Percentiles rank a stretch among this genome's conserved stretches.
These are phyloP conservation scores for Aegilops sharonensis DNA, from an alignment of 176 grass and related monocot species.

Conservation along the genomic window DNA sequence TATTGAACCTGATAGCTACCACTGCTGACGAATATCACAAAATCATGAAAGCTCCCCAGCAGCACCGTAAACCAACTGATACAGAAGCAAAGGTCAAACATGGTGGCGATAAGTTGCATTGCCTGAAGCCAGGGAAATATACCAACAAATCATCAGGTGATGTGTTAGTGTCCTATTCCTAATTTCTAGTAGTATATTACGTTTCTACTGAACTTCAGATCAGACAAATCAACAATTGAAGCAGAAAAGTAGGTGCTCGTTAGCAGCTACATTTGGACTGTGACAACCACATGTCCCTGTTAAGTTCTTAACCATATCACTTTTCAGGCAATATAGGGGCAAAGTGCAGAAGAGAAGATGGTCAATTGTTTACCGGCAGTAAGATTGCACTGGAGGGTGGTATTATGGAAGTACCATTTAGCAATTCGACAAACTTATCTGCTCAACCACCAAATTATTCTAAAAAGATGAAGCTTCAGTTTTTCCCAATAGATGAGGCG, in stretches of 20 bases:
- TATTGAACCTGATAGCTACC: conserved; percentile 6
- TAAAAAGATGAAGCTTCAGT: conserved; percentile 86
- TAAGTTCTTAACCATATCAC: neutral
- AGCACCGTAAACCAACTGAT: conserved; percentile 39
- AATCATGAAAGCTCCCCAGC: conserved; percentile 57
- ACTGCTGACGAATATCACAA: neutral
- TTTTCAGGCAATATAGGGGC: conserved; percentile 57
- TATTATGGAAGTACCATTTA: conserved; percentile 16
- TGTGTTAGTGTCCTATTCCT: conserved; percentile 17
- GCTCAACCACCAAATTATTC: conserved; percentile 31
- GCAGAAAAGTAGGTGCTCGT: neutral
- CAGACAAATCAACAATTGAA: neutral
- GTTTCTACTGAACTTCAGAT: neutral
- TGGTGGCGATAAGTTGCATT: conserved; percentile 46
- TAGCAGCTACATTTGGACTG: neutral
- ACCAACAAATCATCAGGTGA: conserved; percentile 66
- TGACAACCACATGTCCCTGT: neutral
- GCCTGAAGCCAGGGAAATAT: conserved; percentile 49
- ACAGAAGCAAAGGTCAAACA: conserved; percentile 33
- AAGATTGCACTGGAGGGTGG: conserved; percentile 9
- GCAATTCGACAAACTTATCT: conserved; percentile 29
- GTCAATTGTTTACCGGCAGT: conserved; percentile 23
- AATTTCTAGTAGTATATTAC: neutral
- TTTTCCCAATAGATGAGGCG: conserved; percentile 75
- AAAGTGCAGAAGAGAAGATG: conserved; percentile 19